These are phyloP conservation scores for Fusarium sp. DNA, from an alignment of 2,329 filamentous ascomycete species.

Conservation along the genomic window DNA sequence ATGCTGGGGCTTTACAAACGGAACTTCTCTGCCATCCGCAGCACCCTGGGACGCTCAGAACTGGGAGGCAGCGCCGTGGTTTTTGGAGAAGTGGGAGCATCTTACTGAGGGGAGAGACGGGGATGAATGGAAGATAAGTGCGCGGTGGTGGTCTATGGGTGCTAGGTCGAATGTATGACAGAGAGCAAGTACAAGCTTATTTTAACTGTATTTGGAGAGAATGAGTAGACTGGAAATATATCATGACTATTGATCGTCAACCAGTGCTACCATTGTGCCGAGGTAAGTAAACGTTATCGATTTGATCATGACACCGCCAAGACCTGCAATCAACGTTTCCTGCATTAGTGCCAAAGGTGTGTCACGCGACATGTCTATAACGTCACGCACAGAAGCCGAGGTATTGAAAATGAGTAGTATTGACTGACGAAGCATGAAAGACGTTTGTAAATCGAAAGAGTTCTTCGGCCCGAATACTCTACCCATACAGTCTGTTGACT, in stretches of 20 bases:
- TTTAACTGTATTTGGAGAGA: background rate
- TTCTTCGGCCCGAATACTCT: background rate
- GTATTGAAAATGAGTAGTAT: background rate
- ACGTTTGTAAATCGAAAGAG: background rate
- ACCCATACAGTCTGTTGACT: background rate
- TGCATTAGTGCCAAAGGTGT: background rate
- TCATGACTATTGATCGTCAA: background rate
- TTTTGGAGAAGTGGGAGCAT: background rate
- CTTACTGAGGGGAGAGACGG: background rate
- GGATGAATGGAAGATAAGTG: background rate
- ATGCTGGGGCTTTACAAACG: background rate
- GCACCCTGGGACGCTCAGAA: background rate
- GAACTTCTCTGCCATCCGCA: background rate
- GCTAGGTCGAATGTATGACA: background rate
- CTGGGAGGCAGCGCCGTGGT: background rate
- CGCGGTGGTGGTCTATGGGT: background rate
- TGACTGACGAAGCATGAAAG: background rate
- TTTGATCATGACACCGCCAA: background rate
- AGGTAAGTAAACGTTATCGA: background rate
- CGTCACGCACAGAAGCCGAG: background rate
- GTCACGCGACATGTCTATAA: background rate
- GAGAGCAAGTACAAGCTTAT: background rate
- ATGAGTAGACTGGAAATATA: accelerated
- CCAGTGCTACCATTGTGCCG: background rate
- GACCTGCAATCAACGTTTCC: background rate